Evolutionary conservation across 2,329 filamentous ascomycete genomes (phyloP).

Genomic region (Ciborinia camelliae): DNA sequence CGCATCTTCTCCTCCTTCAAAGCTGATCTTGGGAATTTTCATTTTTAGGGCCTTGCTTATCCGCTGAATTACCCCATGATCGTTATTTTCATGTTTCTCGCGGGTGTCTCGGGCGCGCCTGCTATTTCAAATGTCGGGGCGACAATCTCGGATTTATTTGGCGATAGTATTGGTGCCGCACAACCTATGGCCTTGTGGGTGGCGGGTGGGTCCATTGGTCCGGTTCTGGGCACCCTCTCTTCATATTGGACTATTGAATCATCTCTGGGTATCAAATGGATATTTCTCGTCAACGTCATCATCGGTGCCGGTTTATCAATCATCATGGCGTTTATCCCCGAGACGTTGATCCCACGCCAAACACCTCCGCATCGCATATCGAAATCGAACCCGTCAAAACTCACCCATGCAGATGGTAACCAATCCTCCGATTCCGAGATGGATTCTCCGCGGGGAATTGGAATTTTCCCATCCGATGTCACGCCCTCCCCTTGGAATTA

Average conservation of each 20-base stretch:
- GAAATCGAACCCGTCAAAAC: not conserved
- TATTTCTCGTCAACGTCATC: constrained; percentile 43
- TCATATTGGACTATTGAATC: constrained; percentile 39
- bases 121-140: constrained; percentile 54
- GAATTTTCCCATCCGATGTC: not conserved
- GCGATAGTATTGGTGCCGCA: constrained; percentile 40
- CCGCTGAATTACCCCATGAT: constrained; percentile 48
- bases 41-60: constrained; percentile 42
- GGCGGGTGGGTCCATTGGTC: constrained; percentile 24
- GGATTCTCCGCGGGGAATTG: not conserved
- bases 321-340: constrained; percentile 36
- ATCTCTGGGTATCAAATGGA: constrained; percentile 40
- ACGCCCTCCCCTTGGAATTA: not conserved
- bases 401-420: not conserved
- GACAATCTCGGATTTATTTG: constrained; percentile 53
- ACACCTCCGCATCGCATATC: not conserved
- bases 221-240: not conserved
- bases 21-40: not conserved
- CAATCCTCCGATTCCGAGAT: not conserved
- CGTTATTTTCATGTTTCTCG: constrained; percentile 58
- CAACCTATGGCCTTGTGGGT: constrained; percentile 45
- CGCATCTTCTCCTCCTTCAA: constrained; percentile 34
- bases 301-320: constrained; percentile 40
- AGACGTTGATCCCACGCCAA: constrained; percentile 40
- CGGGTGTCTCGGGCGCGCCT: constrained; percentile 54